Conservation (phyloP, 2,329 filamentous ascomycete species). For the Ceratocystis cubensis region DNA sequence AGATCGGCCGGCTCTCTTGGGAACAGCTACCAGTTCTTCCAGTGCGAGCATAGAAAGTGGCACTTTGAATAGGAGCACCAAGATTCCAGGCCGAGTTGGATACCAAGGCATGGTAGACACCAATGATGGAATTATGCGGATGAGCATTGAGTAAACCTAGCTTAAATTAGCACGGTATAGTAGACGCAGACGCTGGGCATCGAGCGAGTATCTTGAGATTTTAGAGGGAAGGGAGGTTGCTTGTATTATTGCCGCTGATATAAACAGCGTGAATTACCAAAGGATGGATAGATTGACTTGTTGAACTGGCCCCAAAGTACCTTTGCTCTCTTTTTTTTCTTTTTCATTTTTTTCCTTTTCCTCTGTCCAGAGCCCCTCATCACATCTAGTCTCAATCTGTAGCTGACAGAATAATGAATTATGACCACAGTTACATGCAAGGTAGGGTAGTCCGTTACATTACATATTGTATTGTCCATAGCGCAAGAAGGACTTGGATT, state of each 20-base stretch:
- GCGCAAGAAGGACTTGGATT: background rate
- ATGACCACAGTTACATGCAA: slow-evolving; percentile 9
- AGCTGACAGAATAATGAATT: slow-evolving; percentile 14
- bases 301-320: too few species aligned
- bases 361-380: background rate
- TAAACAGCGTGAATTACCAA: too few species aligned
- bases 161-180: too few species aligned
- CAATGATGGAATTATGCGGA: slow-evolving; percentile 89
- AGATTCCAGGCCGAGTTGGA: slow-evolving; percentile 51
- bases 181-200: too few species aligned
- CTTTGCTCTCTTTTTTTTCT: too few species aligned
- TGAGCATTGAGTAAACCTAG: slow-evolving; percentile 69
- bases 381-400: slow-evolving; percentile 5
- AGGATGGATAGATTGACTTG: too few species aligned
- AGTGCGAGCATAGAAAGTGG: slow-evolving; percentile 32
- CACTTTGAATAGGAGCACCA: slow-evolving; percentile 36
- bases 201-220: too few species aligned
- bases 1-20: background rate
- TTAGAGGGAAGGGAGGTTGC: background rate
- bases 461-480: background rate
- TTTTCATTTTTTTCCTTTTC: background rate
- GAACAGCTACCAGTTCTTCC: slow-evolving; percentile 31
- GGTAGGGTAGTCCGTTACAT: background rate
- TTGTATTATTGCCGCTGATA: too few species aligned
- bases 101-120: slow-evolving; percentile 91